Conservation (phyloP, 768 basidiomycete species). For the Kwoniella dejecticola region DNA sequence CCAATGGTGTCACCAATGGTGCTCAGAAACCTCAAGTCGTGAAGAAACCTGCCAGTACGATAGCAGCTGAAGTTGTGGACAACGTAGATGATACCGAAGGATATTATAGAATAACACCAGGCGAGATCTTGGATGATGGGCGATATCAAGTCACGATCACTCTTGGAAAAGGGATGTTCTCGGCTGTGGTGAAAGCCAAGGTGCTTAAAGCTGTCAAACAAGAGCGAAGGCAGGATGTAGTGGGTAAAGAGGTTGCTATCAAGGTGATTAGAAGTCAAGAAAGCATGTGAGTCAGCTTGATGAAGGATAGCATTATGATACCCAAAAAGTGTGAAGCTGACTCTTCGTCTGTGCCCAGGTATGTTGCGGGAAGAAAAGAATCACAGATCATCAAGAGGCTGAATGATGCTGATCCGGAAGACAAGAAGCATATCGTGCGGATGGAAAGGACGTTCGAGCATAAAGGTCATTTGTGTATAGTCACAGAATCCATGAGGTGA, state of each 20-base stretch:
- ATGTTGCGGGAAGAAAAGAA: conserved; percentile 92
- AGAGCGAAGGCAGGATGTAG: conserved; percentile 57
- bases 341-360: conserved; percentile 61
- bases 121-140: conserved; percentile 88
- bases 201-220: conserved; percentile 66
- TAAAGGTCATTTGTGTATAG: conserved; percentile 91
- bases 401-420: conserved; percentile 85
- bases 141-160: conserved; percentile 92
- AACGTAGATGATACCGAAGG: conserved; percentile 92
- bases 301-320: not conserved
- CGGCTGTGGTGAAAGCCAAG: conserved; percentile 88
- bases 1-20: conserved; percentile 58
- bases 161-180: conserved; percentile 99
- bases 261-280: conserved; percentile 96
- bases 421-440: conserved; percentile 95
- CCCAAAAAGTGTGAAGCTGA: conserved; percentile 9
- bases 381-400: conserved; percentile 84
- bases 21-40: conserved; percentile 49
- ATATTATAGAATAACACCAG: conserved; percentile 90
- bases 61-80: conserved; percentile 63
- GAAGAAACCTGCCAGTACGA: conserved; percentile 56
- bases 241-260: conserved; percentile 84
- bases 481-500: conserved; percentile 90
- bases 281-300: conserved; percentile 71
- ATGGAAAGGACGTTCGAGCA: conserved; percentile 94